phyloP scores from a whole-genome alignment of 192 early-diverging fungal genomes.

The Coemansia sp. region DNA sequence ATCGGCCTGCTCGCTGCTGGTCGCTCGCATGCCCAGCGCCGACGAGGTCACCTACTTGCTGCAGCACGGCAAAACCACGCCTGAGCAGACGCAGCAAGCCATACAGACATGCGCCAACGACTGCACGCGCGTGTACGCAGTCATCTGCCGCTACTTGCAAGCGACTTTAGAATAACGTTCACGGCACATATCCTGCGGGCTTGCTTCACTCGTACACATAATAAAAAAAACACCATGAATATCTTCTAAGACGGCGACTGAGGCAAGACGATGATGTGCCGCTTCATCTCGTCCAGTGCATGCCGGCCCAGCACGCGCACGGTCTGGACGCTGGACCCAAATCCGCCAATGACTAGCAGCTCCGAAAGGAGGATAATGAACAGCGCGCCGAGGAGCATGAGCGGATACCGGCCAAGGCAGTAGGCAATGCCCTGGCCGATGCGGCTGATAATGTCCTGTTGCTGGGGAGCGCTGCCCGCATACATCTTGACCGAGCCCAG shows the following conservation, averaged over 20 bases:
- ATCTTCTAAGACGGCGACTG: conserved; percentile 22
- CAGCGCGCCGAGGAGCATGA: conserved; percentile 45
- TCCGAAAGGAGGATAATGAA: conserved; percentile 42
- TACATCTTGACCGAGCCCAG: conserved; percentile 43
- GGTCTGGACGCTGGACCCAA: conserved; percentile 14
- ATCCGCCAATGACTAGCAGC: conserved; percentile 41
- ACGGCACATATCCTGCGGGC: not conserved
- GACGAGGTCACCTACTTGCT: conserved; percentile 53
- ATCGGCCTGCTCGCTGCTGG: conserved; percentile 27
- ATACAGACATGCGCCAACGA: conserved; percentile 36
- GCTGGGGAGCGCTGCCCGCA: conserved; percentile 1
- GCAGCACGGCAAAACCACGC: conserved; percentile 50
- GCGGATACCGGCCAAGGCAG: conserved; percentile 41
- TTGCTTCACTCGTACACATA: not conserved
- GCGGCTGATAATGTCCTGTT: conserved; percentile 28
- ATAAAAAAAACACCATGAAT: not conserved
- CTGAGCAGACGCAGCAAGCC: conserved; percentile 42
- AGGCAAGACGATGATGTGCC: conserved; percentile 16
- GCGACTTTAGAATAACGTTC: conserved; percentile 19
- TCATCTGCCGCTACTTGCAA: conserved; percentile 47
- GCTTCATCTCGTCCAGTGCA: conserved; percentile 23
- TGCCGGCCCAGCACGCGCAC: conserved; percentile 23
- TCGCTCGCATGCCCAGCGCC: conserved; percentile 52
- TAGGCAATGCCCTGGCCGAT: conserved; percentile 28
- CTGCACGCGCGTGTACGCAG: conserved; percentile 50